Evolutionary conservation across 352 stramenopile species (phyloP), one percentile per base, ranked within the genome.

Genomic region (Globisporangium lucens): DNA sequence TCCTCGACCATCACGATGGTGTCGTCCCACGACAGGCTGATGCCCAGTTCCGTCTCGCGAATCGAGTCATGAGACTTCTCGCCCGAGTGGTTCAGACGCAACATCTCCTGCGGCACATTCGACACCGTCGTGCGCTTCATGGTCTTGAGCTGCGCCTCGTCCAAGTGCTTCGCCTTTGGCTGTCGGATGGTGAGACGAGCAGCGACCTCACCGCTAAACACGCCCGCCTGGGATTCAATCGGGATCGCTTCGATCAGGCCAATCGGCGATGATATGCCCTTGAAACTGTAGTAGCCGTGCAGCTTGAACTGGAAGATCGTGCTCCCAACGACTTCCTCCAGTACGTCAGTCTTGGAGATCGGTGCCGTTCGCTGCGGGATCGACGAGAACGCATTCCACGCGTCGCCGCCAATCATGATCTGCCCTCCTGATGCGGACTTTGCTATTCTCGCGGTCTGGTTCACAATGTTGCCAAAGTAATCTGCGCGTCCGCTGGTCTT

Each of bases 381-480:
- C 20, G 72, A 70, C 17, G 76, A 76, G 56, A 92, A 94, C 8
- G 82, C 70, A 53, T 78, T 89, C 89, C 89, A 96, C 0, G 85
- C 86, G 20, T 94, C 87, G 5, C 85, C 81, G 29, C 89, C 89
- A 63, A 96, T 90, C 36, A 96, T 75, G 24, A 94, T 83, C 68
- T 96, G 83, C 1, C 86, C 85, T 46, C 89, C 89, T 17, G 89
- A 82, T 0, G 89, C 83, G 22, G 86, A 83, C 73, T 96, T 96
- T 17, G 89, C 89, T 63, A 96, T 96, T 53, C 89, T 82, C 5
- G 89, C 89, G 0, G 89, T 96, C 69, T 95, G 86, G 68, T 96
- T 96, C 63, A 96, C 89, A 66, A 96, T 95, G 71, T 94, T 94
- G 56, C 89, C 89, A 56, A 96, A 96, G 72, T 96, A 96, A 70